Base-by-base conservation (phyloP, 2,329 filamentous ascomycete species). In the Trichoderma aggressivum region DNA sequence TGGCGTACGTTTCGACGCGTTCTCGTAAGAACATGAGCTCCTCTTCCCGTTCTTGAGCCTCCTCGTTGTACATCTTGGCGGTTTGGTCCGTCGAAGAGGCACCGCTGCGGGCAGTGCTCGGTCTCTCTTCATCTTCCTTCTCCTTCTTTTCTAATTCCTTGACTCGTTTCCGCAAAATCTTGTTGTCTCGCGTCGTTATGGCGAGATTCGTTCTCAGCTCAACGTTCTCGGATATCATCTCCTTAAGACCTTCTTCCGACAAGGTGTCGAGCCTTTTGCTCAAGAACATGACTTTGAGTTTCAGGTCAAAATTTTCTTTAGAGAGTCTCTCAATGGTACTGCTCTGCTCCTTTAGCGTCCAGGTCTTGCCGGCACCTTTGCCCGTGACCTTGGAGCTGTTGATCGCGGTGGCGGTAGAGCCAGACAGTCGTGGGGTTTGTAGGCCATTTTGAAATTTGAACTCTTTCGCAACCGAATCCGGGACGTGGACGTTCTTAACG, bases 271-370 rank as follows among this genome's bases (percentile, higher is more conserved):
- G 84, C 2, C 95, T 92, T 80, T 98, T 93, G 77, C 95, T 97
- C 62, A 99, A 87, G 78, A 98, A 99, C 86, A 98, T 97, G 74
- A 98, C 96, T 80, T 97, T 97, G 81, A 98, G 90, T 82, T 98
- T 98, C 70, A 98, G 84, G 79, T 98, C 95, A 79, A 98, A 99
- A 75, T 99, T 99, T 80, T 99, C 96, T 82, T 99, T 99, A 72
- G 94, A 97, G 2, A 98, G 86, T 72, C 94, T 90, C 81, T 99
- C 96, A 74, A 99, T 98, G 16, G 95, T 98, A 81, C 92, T 97
- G 79, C 95, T 97, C 81, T 99, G 96, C 81, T 99, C 96, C 80
- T 98, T 98, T 53, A 99, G 84, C 0, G 96, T 98, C 81, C 99
- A 84, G 75, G 89, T 93, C 77, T 88, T 90, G 55, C 50, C 50